Conservation (phyloP, 176 grass and related monocot genomes). For the Aegilops speltoides region DNA sequence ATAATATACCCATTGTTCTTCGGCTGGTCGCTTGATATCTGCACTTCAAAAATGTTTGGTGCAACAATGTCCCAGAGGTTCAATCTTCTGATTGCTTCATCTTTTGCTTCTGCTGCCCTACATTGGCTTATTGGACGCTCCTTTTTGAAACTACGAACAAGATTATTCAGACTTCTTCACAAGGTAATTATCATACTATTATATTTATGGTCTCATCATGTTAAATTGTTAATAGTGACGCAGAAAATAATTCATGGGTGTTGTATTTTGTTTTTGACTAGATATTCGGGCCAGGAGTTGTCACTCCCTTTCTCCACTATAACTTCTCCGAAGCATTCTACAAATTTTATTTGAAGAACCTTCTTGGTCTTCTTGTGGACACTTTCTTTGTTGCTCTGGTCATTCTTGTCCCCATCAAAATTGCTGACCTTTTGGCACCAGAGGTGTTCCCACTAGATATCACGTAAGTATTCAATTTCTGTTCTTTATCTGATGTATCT, state of each 20-base stretch:
- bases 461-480: conserved; percentile 6
- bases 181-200: conserved; percentile 12
- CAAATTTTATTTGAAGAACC: conserved; percentile 23
- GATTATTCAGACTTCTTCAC: conserved; percentile 10
- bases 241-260: background rate
- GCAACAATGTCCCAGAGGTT: conserved; percentile 27
- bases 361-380: conserved; percentile 1
- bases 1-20: conserved; percentile 29
- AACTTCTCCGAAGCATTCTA: conserved; percentile 21
- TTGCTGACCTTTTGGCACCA: conserved; percentile 21
- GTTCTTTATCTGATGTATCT: background rate
- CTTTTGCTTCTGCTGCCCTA: conserved; percentile 36
- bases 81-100: conserved; percentile 24
- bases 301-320: conserved; percentile 5
- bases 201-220: background rate
- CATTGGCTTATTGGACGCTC: conserved; percentile 33
- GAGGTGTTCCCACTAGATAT: conserved; percentile 33
- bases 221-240: background rate
- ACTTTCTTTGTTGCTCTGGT: conserved; percentile 24
- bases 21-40: conserved; percentile 43
- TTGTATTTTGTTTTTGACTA: conserved; percentile 7
- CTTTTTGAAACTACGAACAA: background rate
- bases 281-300: conserved; percentile 20
- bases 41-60: conserved; percentile 39
- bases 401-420: conserved; percentile 39